Percentiles rank a stretch among this genome's conserved stretches.
Evolutionary conservation across 106 monocot genomes (phyloP).

Genomic region (Dendrobium chrysotoxum): DNA sequence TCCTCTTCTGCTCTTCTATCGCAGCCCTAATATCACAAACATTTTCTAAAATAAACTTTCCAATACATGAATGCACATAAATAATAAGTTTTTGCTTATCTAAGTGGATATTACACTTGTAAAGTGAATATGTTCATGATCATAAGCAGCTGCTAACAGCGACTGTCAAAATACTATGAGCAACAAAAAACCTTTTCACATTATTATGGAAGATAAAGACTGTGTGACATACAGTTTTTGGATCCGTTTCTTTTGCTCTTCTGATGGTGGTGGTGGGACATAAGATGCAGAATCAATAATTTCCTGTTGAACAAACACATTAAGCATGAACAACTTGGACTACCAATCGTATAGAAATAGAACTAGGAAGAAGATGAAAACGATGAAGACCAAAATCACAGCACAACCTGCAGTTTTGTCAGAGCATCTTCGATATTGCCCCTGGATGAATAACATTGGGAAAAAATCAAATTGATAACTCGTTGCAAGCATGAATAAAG

Average conservation of each 20-base stretch:
- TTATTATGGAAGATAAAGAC: not conserved
- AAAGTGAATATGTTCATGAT: not conserved
- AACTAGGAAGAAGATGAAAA: not conserved
- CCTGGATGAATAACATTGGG: slow-evolving; percentile 28
- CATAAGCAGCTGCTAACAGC: not conserved
- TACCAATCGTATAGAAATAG: not conserved
- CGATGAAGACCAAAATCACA: not conserved
- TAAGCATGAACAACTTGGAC: not conserved
- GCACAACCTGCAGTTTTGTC: slow-evolving; percentile 76
- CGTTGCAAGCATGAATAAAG: not conserved
- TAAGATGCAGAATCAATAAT: slow-evolving; percentile 97
- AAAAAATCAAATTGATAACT: not conserved
- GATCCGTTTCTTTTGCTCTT: slow-evolving; percentile 93
- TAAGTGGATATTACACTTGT: not conserved
- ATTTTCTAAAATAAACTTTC: not conserved
- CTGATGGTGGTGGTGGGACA: slow-evolving; percentile 91
- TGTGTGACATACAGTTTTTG: slow-evolving; percentile 67
- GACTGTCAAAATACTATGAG: not conserved
- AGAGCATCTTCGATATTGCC: slow-evolving; percentile 95
- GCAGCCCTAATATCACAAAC: slow-evolving; percentile 56
- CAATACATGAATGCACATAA: not conserved
- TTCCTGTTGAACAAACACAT: slow-evolving; percentile 32
- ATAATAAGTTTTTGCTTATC: not conserved
- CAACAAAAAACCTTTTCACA: not conserved
- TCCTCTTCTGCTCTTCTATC: slow-evolving; percentile 69